Evolutionary conservation across 23 red algal species (phyloP).

Genomic region (Agarophyton chilense): DNA sequence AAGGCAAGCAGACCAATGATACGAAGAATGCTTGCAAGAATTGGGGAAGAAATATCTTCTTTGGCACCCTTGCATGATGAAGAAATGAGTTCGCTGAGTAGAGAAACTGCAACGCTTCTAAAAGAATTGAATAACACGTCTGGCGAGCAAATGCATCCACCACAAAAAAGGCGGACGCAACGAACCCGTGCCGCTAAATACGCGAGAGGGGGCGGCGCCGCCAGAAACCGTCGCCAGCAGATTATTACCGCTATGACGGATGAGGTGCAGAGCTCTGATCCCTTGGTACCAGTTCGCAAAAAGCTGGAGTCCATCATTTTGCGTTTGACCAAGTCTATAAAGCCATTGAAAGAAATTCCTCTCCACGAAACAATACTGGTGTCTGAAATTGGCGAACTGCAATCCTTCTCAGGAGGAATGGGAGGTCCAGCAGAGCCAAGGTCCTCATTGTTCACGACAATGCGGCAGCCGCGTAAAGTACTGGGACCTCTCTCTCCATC

Average conservation of each 20-base stretch:
- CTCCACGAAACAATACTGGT: constrained; percentile 28
- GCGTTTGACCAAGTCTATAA: not conserved
- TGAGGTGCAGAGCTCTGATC: constrained; percentile 19
- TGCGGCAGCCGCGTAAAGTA: constrained; percentile 29
- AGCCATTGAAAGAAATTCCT: constrained; percentile 9
- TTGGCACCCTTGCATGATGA: not conserved
- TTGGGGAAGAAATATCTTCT: not conserved
- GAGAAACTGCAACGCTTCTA: not conserved
- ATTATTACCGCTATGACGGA: not conserved
- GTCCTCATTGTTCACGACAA: constrained; percentile 34
- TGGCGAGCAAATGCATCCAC: not conserved
- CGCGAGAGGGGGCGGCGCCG: constrained; percentile 2
- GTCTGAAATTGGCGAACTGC: constrained; percentile 13
- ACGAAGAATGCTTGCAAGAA: not conserved
- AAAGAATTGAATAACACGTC: not conserved
- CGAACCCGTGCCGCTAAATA: not conserved
- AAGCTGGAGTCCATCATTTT: constrained; percentile 3
- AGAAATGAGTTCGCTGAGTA: not conserved
- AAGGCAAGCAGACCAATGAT: not conserved
- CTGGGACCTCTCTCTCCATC: not conserved
- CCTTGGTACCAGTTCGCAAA: constrained; percentile 2
- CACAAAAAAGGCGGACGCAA: not conserved
- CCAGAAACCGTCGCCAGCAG: not conserved
- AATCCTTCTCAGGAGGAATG: constrained; percentile 36
- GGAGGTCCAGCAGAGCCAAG: constrained; percentile 42